Percentiles rank a stretch among this genome's conserved stretches.
phyloP scores from a whole-genome alignment of 1,284 basidiomycete genomes.

The Ustilago bromivora region DNA sequence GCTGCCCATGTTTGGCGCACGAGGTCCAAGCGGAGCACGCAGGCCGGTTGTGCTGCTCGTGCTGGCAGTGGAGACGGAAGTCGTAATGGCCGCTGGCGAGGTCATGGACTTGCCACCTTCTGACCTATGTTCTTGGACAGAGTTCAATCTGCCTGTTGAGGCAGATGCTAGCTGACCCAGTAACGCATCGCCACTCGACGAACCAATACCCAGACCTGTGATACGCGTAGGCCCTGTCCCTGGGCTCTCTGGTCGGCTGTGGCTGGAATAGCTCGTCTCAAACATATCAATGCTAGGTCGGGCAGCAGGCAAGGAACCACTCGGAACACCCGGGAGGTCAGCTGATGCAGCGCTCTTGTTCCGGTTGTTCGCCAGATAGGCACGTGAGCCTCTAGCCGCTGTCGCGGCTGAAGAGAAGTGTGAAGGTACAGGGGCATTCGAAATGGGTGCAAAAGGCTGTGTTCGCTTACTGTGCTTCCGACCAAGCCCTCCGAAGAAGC shows the following conservation, averaged over 20 bases:
- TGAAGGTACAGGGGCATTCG: background rate
- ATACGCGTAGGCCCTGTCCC: slow-evolving; percentile 18
- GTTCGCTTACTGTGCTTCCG: slow-evolving; percentile 41
- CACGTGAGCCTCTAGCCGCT: slow-evolving; percentile 30
- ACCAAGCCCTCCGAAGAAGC: slow-evolving; percentile 50
- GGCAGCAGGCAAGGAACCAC: slow-evolving; percentile 10
- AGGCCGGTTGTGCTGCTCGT: slow-evolving; percentile 17
- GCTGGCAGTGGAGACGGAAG: background rate
- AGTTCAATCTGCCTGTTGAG: slow-evolving; percentile 5
- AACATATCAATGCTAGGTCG: slow-evolving; percentile 32
- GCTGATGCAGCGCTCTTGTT: slow-evolving; percentile 17
- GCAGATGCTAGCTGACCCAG: slow-evolving; percentile 6
- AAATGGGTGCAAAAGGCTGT: slow-evolving; percentile 11
- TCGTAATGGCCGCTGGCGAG: background rate
- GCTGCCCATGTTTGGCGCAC: slow-evolving; percentile 19
- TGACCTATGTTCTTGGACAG: slow-evolving; percentile 6
- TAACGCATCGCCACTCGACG: background rate
- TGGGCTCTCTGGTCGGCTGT: slow-evolving; percentile 34
- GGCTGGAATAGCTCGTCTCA: slow-evolving; percentile 29
- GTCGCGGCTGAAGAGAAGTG: slow-evolving; percentile 17
- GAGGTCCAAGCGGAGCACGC: slow-evolving; percentile 34
- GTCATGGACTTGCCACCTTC: background rate
- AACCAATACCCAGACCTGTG: slow-evolving; percentile 16
- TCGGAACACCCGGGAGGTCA: slow-evolving; percentile 2
- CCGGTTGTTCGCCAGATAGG: slow-evolving; percentile 34